A percentile compares a stretch with the other conserved stretches of the same genome.
These are phyloP conservation scores for Colletotrichum tanaceti DNA, from an alignment of 2,329 filamentous ascomycete genomes.

Conservation along the genomic window DNA sequence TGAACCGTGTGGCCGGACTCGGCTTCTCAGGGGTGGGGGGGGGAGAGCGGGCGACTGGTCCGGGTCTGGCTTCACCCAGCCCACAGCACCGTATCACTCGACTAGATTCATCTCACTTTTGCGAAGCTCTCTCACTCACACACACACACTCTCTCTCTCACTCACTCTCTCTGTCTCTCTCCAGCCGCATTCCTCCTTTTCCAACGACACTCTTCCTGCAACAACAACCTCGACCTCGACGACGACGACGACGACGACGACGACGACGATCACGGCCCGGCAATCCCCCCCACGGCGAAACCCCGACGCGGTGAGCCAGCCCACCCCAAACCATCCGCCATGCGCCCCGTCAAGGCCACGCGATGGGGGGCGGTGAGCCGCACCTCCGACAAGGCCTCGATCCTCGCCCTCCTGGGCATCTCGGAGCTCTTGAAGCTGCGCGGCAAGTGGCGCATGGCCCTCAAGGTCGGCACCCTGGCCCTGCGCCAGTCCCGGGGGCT, in stretches of 20 bases:
- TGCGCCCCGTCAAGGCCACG: conserved; percentile 35
- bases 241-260: conserved; percentile 1
- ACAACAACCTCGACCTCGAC: background rate
- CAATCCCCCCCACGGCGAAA: conserved; percentile 20
- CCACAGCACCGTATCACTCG: conserved; percentile 7
- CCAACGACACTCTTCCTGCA: too few relatives aligned
- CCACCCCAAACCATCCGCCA: conserved; percentile 35
- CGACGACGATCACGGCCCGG: conserved; percentile 1
- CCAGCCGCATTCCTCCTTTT: conserved; percentile 20
- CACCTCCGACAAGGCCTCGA: conserved; percentile 35
- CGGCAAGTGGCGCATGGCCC: conserved; percentile 38
- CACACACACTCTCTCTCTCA: too few relatives aligned
- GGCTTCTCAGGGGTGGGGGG: conserved; percentile 30
- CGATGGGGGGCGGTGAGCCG: conserved; percentile 41
- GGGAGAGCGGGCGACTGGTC: conserved; percentile 20
- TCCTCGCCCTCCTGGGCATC: conserved; percentile 37
- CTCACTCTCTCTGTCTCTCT: background rate
- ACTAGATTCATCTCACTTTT: conserved; percentile 34
- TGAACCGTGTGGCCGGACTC: conserved; percentile 5
- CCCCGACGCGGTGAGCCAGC: conserved; percentile 39
- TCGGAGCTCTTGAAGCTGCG: conserved; percentile 39
- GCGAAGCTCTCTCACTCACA: too few relatives aligned
- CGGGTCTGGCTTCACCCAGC: conserved; percentile 9
- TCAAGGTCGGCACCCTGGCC: conserved; percentile 30
- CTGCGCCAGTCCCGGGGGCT: conserved; percentile 31